phyloP scores from a whole-genome alignment of 2,329 filamentous ascomycete genomes.

The Fusarium brevicatenulatum region DNA sequence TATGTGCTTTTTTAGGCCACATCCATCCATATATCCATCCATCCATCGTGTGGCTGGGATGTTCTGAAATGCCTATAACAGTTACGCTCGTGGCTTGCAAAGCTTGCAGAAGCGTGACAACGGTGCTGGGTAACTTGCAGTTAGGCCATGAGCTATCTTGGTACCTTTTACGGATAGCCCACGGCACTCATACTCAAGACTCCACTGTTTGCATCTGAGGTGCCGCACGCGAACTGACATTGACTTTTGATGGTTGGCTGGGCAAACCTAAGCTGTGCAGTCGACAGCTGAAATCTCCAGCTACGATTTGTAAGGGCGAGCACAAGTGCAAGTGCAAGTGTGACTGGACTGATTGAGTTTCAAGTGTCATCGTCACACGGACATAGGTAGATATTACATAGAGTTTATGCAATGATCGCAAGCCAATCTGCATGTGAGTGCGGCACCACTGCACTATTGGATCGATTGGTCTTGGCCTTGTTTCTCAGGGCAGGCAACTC shows the following conservation, averaged over 20 bases:
- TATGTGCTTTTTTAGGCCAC: constrained; percentile 2
- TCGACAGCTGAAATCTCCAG: not conserved
- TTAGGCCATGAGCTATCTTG: not conserved
- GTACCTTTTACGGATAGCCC: not conserved
- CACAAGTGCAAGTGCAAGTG: not conserved
- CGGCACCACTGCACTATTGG: not conserved
- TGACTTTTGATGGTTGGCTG: constrained; percentile 2
- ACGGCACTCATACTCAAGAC: not conserved
- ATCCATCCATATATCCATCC: not conserved
- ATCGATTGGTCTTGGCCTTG: not conserved
- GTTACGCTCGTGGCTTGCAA: constrained; percentile 1
- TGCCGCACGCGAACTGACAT: constrained; percentile 7
- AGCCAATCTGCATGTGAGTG: not conserved
- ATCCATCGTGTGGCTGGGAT: not conserved
- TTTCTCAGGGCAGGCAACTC: not conserved
- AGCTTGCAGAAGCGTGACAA: constrained; percentile 30
- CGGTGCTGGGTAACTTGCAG: not conserved
- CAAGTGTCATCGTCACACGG: constrained; percentile 1
- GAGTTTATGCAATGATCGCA: constrained; percentile 15
- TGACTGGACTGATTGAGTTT: not conserved
- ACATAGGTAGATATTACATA: constrained; percentile 8
- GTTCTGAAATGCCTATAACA: not conserved
- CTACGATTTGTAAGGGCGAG: not conserved
- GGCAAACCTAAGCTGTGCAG: not conserved
- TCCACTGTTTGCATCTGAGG: not conserved